Conservation (phyloP, 345 rosid genomes). For the Camelina neglecta region DNA sequence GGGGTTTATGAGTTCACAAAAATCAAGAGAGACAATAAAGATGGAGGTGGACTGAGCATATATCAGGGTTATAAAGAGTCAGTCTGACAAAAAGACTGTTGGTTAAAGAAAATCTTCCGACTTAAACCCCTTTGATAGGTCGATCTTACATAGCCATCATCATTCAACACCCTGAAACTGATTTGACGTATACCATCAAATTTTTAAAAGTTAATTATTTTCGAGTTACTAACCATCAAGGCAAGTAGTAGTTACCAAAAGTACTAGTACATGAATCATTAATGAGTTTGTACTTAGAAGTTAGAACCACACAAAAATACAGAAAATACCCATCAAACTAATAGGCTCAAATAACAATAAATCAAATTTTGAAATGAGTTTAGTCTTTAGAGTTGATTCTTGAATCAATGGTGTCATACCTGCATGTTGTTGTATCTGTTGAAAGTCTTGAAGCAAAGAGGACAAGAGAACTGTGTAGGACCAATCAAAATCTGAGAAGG, state of each 20-base stretch:
- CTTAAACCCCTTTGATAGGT: slow-evolving; percentile 21
- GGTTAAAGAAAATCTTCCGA: slow-evolving; percentile 41
- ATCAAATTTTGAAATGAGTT: background rate
- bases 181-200: slow-evolving; percentile 41
- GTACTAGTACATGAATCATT: slow-evolving; percentile 10
- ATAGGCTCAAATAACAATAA: background rate
- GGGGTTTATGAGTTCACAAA: slow-evolving; percentile 22
- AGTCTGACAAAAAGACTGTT: slow-evolving; percentile 42
- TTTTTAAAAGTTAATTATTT: slow-evolving; percentile 16
- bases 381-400: background rate
- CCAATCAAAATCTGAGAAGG: slow-evolving; percentile 25
- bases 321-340: background rate
- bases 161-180: slow-evolving; percentile 39
- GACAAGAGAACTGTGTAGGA: slow-evolving; percentile 30
- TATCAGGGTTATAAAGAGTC: slow-evolving; percentile 33
- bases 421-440: slow-evolving; percentile 35
- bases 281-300: slow-evolving; percentile 9
- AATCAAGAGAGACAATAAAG: slow-evolving; percentile 41
- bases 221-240: slow-evolving; percentile 31
- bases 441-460: slow-evolving; percentile 26
- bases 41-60: slow-evolving; percentile 34
- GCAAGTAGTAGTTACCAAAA: slow-evolving; percentile 23
- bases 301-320: background rate
- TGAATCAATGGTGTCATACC: slow-evolving; percentile 10
- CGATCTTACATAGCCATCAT: slow-evolving; percentile 37